Base-by-base conservation (phyloP, 768 basidiomycete species). In the Tricholoma saponaceum region DNA sequence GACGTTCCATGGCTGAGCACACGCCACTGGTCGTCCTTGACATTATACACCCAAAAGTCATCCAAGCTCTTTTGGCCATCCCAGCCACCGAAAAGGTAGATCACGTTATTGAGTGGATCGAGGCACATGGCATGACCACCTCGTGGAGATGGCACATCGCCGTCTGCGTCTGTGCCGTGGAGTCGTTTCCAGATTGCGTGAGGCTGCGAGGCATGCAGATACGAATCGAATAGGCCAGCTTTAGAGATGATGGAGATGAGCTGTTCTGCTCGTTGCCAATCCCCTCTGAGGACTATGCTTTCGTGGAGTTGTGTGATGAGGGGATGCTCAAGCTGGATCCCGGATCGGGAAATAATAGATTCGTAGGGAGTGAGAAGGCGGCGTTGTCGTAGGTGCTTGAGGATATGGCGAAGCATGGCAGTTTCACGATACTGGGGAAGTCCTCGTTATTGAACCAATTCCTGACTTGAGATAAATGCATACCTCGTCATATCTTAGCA, bases 41-140 rank as follows among this genome's bases (percentile, higher is more conserved):
- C 79, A 59, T 77, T 76, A 65, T 89, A 92, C 41, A 78, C 75
- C 90, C 90, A 92, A 60, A 92, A 87, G 67, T 93, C 90, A 64
- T 89, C 86, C 28, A 92, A 72, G 51, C 83, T 84, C 58, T 80
- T 83, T 55, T 82, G 70, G 1, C 91, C 89, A 59, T 90, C 82
- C 83, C 86, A 92, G 0, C 91, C 91, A 1, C 90, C 91, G 54
- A 90, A 83, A 20, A 92, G 77, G 66, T 92, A 92, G 26, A 92
- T 83, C 44, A 80, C 69, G 5, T 82, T 81, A 37, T 82, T 77
- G 7, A 79, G 74, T 22, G 79, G 72, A 64, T 92, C 90, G 60
- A 91, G 82, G 62, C 88, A 90, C 87, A 90, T 90, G 20, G 88
- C 86, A 60, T 92, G 89, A 0, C 90, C 91, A 14, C 90, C 88